These are phyloP conservation scores for Syzygium aqueum DNA, from an alignment of 345 rosid genomes.

Conservation along the genomic window DNA sequence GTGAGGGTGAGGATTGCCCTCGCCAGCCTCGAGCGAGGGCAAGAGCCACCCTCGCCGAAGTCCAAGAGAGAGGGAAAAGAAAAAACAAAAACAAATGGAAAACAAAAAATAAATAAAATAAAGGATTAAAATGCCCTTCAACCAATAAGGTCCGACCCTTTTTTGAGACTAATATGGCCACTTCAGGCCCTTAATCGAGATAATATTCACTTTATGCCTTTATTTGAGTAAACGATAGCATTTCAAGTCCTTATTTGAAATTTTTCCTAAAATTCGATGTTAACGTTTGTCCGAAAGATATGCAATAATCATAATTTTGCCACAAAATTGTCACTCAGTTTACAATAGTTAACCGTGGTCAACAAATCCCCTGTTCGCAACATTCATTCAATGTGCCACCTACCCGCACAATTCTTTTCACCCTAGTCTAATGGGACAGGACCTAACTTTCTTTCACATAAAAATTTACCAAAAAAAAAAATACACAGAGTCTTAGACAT, in stretches of 20 bases:
- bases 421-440: background rate
- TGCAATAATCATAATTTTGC: background rate
- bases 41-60: too few species aligned
- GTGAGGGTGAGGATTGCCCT: too few species aligned
- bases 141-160: too few species aligned
- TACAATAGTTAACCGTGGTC: background rate
- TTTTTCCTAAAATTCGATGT: background rate
- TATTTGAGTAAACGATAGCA: too few species aligned
- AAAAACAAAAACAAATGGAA: too few species aligned
- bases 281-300: background rate
- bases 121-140: too few species aligned
- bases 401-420: background rate
- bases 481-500: background rate
- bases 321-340: background rate
- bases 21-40: too few species aligned
- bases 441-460: background rate
- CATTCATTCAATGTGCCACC: background rate
- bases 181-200: too few species aligned
- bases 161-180: too few species aligned
- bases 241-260: too few species aligned
- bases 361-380: background rate
- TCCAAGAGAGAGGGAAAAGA: too few species aligned
- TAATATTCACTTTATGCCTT: too few species aligned
- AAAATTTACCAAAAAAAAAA: background rate
- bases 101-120: fast-evolving